Evolutionary conservation across 805 yeast species (phyloP), one percentile per base, ranked within the genome.

Genomic region (Saturnispora sekii): DNA sequence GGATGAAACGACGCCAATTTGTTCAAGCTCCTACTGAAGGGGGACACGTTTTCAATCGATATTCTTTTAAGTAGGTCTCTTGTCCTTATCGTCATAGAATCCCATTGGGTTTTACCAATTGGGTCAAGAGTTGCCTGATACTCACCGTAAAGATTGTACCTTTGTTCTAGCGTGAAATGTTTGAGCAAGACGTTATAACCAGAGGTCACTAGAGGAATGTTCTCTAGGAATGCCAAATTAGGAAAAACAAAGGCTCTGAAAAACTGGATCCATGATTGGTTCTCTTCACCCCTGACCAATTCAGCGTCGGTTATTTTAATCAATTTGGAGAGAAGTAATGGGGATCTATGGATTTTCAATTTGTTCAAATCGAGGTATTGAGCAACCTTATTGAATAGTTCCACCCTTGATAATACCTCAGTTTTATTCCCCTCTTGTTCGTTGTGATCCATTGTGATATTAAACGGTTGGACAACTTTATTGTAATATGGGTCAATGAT

Each of bases 131-230:
- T 77, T 32, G 70, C 73, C 42, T 74, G 69, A 58, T 86, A 71
- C 53, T 88, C 96, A 33, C 95, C 93, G 58, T 89, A 89, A 15
- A 90, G 60, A 46, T 81, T 77, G 61, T 75, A 89, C 40, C 97
- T 70, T 46, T 70, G 71, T 43, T 82, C 83, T 32, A 76, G 56
- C 2, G 86, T 66, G 55, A 72, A 86, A 31, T 60, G 53, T 8
- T 67, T 59, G 3, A 38, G 18, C 48, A 90, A 56, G 1, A 87
- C 54, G 7, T 65, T 60, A 54, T 64, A 86, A 1, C 85, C 73
- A 49, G 76, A 81, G 48, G 77, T 76, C 9, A 81, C 70, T 0
- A 77, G 73, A 5, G 78, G 67, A 10, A 85, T 73, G 52, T 81
- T 80, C 11, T 68, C 72, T 5, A 80, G 60, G 26, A 77, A 61